phyloP scores from a whole-genome alignment of 495 filamentous ascomycete species.

The Aspergillus bertholletiae region DNA sequence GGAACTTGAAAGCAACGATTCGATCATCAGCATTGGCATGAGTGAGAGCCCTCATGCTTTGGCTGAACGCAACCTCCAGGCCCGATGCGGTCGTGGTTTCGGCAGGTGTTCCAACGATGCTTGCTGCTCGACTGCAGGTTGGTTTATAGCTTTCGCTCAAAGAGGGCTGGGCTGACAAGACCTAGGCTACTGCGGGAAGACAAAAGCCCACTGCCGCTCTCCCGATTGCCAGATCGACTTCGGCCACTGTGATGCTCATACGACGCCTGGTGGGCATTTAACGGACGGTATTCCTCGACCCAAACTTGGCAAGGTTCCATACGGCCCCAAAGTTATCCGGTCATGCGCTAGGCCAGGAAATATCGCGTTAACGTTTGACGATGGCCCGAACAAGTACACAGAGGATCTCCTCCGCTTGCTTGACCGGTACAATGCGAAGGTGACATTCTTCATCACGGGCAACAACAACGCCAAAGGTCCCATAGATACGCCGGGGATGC shows the following conservation, averaged over 20 bases:
- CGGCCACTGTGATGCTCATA: slow-evolving; percentile 66
- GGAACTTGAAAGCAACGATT: neutral
- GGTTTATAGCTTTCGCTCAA: slow-evolving; percentile 19
- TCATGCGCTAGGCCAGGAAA: slow-evolving; percentile 60
- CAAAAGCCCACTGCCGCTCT: slow-evolving; percentile 58
- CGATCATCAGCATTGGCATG: slow-evolving; percentile 1
- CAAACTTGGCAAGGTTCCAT: slow-evolving; percentile 54
- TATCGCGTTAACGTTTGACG: slow-evolving; percentile 75
- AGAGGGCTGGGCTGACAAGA: slow-evolving; percentile 9
- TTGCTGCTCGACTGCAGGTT: slow-evolving; percentile 65
- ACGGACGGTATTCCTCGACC: slow-evolving; percentile 58
- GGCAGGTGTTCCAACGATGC: slow-evolving; percentile 52
- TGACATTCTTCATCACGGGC: slow-evolving; percentile 78
- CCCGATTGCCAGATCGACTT: slow-evolving; percentile 70
- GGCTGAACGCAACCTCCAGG: slow-evolving; percentile 19
- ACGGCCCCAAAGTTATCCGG: slow-evolving; percentile 61
- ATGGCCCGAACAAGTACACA: slow-evolving; percentile 71
- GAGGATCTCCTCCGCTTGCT: slow-evolving; percentile 65
- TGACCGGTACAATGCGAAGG: slow-evolving; percentile 61
- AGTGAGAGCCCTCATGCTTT: slow-evolving; percentile 1
- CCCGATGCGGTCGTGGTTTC: slow-evolving; percentile 36
- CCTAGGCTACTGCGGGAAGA: slow-evolving; percentile 56
- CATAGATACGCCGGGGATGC: slow-evolving; percentile 57
- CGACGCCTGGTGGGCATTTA: slow-evolving; percentile 56
- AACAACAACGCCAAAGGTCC: slow-evolving; percentile 69